Conservation (phyloP, 495 filamentous ascomycete species). For the Talaromyces proteolyticus region DNA sequence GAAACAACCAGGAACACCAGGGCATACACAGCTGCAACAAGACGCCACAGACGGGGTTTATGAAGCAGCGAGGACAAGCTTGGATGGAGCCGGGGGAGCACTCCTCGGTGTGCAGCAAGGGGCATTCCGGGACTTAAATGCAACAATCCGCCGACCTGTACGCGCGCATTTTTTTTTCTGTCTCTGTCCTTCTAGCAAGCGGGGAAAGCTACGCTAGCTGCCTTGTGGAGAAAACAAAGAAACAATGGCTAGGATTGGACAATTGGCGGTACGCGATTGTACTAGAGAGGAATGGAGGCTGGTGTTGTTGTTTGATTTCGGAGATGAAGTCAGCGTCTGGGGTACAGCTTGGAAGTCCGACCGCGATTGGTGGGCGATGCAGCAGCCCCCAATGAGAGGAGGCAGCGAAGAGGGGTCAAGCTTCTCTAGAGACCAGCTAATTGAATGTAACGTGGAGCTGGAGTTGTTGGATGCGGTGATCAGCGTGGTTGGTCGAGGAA, state of each 20-base stretch:
- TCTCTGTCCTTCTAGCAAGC: slow-evolving; percentile 1
- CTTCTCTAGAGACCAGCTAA: no score
- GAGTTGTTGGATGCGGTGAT: not conserved
- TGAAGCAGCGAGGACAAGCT: slow-evolving; percentile 25
- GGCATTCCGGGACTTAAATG: slow-evolving; percentile 4
- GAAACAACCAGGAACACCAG: slow-evolving; percentile 25
- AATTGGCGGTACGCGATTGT: not conserved
- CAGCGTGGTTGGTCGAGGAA: not conserved
- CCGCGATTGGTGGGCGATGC: no score
- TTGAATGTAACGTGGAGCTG: slow-evolving; percentile 6
- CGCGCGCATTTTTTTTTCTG: not conserved
- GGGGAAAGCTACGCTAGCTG: not conserved
- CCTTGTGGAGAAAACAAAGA: not conserved
- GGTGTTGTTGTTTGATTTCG: not conserved
- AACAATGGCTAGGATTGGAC: not conserved
- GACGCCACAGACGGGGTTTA: slow-evolving; percentile 23
- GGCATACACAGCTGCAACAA: slow-evolving; percentile 23
- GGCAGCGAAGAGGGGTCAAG: no score
- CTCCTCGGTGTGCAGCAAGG: slow-evolving; percentile 2
- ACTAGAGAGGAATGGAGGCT: not conserved
- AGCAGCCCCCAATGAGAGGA: no score
- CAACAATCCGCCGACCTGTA: not conserved
- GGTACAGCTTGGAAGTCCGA: not conserved
- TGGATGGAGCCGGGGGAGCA: slow-evolving; percentile 3
- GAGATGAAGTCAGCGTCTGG: not conserved